Evolutionary conservation across 352 stramenopile species (phyloP), one percentile per base, ranked within the genome.

Genomic region (Pelagophyceae sp.): DNA sequence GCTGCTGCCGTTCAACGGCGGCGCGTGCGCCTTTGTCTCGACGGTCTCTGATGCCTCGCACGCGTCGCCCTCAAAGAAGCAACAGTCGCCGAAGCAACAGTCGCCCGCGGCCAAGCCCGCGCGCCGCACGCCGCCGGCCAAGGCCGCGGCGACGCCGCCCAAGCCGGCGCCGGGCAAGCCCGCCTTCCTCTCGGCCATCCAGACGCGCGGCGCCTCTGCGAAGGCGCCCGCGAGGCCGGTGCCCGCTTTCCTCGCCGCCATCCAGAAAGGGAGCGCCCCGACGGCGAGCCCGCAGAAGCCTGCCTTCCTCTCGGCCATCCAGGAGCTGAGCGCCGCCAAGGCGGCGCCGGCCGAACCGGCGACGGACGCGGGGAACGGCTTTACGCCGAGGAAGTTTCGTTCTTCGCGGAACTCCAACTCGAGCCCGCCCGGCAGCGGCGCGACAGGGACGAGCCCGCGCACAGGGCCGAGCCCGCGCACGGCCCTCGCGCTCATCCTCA

Each of bases 21-120:
- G n/a, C n/a, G n/a, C n/a, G n/a, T n/a, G n/a, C n/a, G n/a, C n/a
- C n/a, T n/a, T n/a, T n/a, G n/a, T n/a, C n/a, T n/a, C n/a, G n/a
- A n/a, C n/a, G n/a, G n/a, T n/a, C n/a, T n/a, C n/a, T n/a, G n/a
- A n/a, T n/a, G n/a, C n/a, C n/a, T n/a, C n/a, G n/a, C n/a, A n/a
- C n/a, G n/a, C n/a, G n/a, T n/a, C n/a, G n/a, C 45, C 23, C 45
- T 23, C 45, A 23, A 54, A 23, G 45, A 54, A 54, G 45, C 45
- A 11, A 11, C 45, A 23, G 11, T 23, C 45, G 45, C 45, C 45
- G 11, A 11, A 11, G 75, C 75, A n/a, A n/a, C n/a, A n/a, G n/a
- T n/a, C n/a, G n/a, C n/a, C n/a, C n/a, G 69, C 78, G 76, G 75
- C 67, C 37, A 23, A 54, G 45, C 23, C 45, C 11, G 11, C 45